Evolutionary conservation across 768 basidiomycete genomes (phyloP).

Genomic region (Exsudoporus frostii): DNA sequence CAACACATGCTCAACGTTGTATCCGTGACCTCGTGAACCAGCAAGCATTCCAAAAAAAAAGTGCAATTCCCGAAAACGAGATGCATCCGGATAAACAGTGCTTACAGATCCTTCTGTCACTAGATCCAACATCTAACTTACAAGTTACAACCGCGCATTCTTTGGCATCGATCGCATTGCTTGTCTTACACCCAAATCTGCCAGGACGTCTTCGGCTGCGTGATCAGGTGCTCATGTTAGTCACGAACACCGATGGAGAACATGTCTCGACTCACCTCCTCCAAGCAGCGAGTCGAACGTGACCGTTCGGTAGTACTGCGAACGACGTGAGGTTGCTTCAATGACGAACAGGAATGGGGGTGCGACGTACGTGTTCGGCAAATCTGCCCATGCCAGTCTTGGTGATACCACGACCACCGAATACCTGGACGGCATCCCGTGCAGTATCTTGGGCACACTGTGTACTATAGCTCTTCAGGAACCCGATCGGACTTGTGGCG

Average conservation of each 20-base stretch:
- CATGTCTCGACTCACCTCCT: conserved; percentile 42
- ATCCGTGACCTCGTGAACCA: not conserved
- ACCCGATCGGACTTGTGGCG: conserved; percentile 58
- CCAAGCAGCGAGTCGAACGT: conserved; percentile 55
- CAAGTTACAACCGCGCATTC: conserved; percentile 59
- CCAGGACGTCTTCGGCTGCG: conserved; percentile 69
- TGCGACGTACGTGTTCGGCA: conserved; percentile 49
- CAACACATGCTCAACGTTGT: not conserved
- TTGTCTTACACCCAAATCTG: conserved; percentile 79
- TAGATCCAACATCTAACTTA: not conserved
- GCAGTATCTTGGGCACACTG: conserved; percentile 76
- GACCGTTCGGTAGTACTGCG: conserved; percentile 30
- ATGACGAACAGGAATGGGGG: not conserved
- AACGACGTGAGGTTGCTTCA: conserved; percentile 12
- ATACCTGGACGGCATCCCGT: conserved; percentile 74
- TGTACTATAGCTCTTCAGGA: conserved; percentile 78
- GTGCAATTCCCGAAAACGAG: not conserved
- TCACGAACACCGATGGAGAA: not conserved
- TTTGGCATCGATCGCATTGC: conserved; percentile 74
- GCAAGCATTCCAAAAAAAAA: not conserved
- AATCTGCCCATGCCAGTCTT: conserved; percentile 64
- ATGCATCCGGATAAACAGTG: not conserved
- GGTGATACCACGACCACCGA: conserved; percentile 84
- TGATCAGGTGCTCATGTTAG: not conserved
- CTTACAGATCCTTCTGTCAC: not conserved